These are phyloP conservation scores for Pseudocercospora cruenta DNA, from an alignment of 2,329 filamentous ascomycete species.

Conservation along the genomic window DNA sequence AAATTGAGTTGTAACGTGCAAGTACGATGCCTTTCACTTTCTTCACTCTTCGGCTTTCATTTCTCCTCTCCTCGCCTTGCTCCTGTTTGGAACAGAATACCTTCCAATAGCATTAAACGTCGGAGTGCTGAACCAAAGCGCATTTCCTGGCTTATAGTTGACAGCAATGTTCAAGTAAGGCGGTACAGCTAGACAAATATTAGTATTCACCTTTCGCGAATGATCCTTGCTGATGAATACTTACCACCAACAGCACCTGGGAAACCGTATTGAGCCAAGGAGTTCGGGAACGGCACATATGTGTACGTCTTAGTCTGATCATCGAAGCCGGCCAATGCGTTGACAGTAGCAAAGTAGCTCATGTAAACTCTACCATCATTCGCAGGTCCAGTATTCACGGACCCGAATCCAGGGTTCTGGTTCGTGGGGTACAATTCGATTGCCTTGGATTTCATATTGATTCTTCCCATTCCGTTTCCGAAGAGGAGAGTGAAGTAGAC, in stretches of 20 bases:
- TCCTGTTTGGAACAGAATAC: constrained; percentile 3
- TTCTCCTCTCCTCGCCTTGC: neutral
- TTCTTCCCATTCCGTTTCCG: constrained; percentile 25
- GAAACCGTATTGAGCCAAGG: constrained; percentile 4
- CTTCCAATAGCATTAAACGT: constrained; percentile 11
- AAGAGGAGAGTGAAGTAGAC: constrained; percentile 24
- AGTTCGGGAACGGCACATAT: constrained; percentile 21
- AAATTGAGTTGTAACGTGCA: too few species aligned
- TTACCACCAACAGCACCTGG: constrained; percentile 13
- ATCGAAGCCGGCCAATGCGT: constrained; percentile 20
- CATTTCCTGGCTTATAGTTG: constrained; percentile 22
- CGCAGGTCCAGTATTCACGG: constrained; percentile 19
- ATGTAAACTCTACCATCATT: constrained; percentile 20
- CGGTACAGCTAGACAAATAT: neutral
- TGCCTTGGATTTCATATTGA: constrained; percentile 23
- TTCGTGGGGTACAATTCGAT: constrained; percentile 20
- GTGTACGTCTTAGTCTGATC: constrained; percentile 19
- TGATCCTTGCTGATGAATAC: neutral
- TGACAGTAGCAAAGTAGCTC: constrained; percentile 17
- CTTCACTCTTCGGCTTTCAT: neutral
- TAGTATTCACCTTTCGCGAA: neutral
- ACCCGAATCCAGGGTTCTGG: constrained; percentile 12
- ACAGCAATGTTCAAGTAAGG: constrained; percentile 23
- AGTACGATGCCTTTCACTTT: too few species aligned
- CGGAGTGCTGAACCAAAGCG: constrained; percentile 20